Evolutionary conservation across 2,329 filamentous ascomycete genomes (phyloP).

Genomic region (Rachicladosporium sp.): DNA sequence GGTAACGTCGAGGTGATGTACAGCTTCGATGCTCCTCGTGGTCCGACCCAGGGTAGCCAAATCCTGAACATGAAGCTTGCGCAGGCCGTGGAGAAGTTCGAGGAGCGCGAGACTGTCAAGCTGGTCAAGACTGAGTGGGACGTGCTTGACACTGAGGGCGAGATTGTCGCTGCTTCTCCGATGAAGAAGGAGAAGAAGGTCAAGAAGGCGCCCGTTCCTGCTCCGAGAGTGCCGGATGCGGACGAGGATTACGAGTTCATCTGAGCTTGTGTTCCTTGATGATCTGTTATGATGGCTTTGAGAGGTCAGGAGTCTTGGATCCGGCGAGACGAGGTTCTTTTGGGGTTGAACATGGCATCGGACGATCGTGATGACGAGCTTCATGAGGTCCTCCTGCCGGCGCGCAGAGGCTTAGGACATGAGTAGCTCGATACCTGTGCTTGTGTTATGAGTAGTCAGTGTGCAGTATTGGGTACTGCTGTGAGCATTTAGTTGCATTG

Average conservation of each 20-base stretch:
- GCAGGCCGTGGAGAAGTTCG: slow-evolving; percentile 47
- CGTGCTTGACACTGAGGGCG: slow-evolving; percentile 31
- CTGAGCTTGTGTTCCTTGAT: slow-evolving; percentile 8
- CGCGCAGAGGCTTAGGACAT: slow-evolving; percentile 8
- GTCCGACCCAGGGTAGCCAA: slow-evolving; percentile 42
- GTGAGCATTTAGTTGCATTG: too few relatives aligned
- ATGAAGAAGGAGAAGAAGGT: slow-evolving; percentile 22
- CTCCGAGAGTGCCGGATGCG: slow-evolving; percentile 13
- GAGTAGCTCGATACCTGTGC: slow-evolving; percentile 13
- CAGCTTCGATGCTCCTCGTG: slow-evolving; percentile 40
- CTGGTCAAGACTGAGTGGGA: slow-evolving; percentile 50
- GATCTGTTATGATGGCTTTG: slow-evolving; percentile 5
- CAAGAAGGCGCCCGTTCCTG: slow-evolving; percentile 22
- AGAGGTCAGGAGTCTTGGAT: not conserved
- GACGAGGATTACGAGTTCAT: slow-evolving; percentile 26
- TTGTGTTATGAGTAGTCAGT: too few relatives aligned
- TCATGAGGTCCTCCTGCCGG: too few relatives aligned
- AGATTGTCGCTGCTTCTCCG: slow-evolving; percentile 17
- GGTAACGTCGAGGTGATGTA: slow-evolving; percentile 40
- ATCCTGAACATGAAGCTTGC: slow-evolving; percentile 44
- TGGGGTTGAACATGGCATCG: not conserved
- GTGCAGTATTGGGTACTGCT: too few relatives aligned
- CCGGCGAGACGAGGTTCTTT: not conserved
- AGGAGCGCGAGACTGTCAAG: slow-evolving; percentile 49
- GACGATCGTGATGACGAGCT: too few relatives aligned